phyloP scores from a whole-genome alignment of 805 yeast species.

The Cyberlindnera veronae region DNA sequence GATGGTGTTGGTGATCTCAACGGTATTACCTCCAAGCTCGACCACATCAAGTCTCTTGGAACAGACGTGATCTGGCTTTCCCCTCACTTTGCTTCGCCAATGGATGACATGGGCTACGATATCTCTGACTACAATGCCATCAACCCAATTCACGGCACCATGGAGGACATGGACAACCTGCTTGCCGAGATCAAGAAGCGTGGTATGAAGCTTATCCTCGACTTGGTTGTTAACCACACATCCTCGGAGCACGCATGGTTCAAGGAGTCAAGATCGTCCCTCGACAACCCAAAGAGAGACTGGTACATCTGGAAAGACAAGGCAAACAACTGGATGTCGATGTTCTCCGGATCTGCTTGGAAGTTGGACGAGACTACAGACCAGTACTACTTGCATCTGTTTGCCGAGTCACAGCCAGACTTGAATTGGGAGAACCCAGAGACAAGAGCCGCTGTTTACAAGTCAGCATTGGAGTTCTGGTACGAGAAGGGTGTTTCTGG shows the following conservation, averaged over 20 bases:
- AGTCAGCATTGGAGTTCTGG: conserved; percentile 50
- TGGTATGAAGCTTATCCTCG: conserved; percentile 50
- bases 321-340: conserved; percentile 58
- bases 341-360: conserved; percentile 57
- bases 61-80: conserved; percentile 53
- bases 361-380: conserved; percentile 48
- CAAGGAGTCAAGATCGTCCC: conserved; percentile 49
- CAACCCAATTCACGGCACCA: conserved; percentile 50
- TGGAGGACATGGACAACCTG: conserved; percentile 48
- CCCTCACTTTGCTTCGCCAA: conserved; percentile 57
- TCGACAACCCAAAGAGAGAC: conserved; percentile 52
- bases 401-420: conserved; percentile 55
- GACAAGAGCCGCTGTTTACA: conserved; percentile 34
- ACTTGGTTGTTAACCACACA: conserved; percentile 57
- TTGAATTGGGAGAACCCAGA: conserved; percentile 54
- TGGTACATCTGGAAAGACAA: conserved; percentile 56
- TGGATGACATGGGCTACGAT: conserved; percentile 63
- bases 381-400: conserved; percentile 53
- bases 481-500: conserved; percentile 55
- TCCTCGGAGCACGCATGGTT: conserved; percentile 57
- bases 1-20: conserved; percentile 59
- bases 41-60: conserved; percentile 48
- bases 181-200: conserved; percentile 44
- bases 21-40: conserved; percentile 50
- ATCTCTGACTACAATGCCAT: conserved; percentile 51